These are phyloP conservation scores for Brassica cretica DNA, from an alignment of 345 rosid species.

Conservation along the genomic window DNA sequence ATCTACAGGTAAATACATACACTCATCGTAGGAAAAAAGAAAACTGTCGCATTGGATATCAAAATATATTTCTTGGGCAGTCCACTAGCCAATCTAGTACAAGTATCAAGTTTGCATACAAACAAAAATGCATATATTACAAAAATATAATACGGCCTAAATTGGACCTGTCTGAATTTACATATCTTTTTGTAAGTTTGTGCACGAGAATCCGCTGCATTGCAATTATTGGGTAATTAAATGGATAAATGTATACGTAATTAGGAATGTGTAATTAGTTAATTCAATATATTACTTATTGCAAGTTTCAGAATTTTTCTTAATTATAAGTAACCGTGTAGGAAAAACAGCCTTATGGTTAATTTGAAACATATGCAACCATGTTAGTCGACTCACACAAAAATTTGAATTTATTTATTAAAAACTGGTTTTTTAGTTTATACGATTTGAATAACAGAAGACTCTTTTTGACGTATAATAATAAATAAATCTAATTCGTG, in stretches of 20 bases:
- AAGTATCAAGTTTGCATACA: constrained; percentile 25
- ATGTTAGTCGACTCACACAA: not conserved
- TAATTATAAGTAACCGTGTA: not conserved
- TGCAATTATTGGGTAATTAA: constrained; percentile 20
- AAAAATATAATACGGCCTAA: constrained; percentile 8
- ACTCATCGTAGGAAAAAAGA: not conserved
- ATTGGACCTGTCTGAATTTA: constrained; percentile 28
- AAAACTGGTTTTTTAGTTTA: not conserved
- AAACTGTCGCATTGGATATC: constrained; percentile 41
- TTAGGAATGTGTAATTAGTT: constrained; percentile 16
- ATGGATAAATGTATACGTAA: not conserved
- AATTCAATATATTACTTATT: not conserved
- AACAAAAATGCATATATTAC: constrained; percentile 25
- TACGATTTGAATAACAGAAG: not conserved
- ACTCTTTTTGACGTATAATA: not conserved
- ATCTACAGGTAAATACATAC: not conserved
- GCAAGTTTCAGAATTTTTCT: not conserved
- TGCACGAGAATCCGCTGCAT: constrained; percentile 26
- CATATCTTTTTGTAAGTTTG: constrained; percentile 39
- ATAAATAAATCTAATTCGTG: not conserved
- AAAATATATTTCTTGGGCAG: constrained; percentile 74
- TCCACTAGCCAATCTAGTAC: constrained; percentile 51
- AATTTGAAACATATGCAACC: not conserved
- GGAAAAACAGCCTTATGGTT: not conserved
- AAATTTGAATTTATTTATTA: not conserved